These are phyloP conservation scores for Globisporangium cederbergense DNA, from an alignment of 352 stramenopile genomes.

Conservation along the genomic window DNA sequence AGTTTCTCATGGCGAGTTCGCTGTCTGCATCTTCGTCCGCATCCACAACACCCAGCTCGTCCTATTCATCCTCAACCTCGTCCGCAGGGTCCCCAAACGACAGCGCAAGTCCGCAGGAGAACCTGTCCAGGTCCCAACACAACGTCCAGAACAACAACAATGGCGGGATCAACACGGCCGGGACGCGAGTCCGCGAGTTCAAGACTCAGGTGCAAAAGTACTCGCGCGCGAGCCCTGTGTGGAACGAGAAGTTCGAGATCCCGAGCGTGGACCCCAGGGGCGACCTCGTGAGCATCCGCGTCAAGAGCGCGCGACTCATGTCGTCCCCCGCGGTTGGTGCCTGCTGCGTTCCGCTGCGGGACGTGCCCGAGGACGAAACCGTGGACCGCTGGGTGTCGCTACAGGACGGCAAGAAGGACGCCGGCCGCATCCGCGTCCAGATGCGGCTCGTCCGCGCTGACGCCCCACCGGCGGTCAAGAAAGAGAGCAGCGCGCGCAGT, in stretches of 20 bases:
- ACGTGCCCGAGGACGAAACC: constrained; percentile 41
- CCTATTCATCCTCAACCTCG: constrained; percentile 3
- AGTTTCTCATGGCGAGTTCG: constrained; percentile 13
- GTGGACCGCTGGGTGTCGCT: constrained; percentile 64
- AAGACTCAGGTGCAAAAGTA: constrained; percentile 72
- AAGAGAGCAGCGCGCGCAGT: constrained; percentile 5
- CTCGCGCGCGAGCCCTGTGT: constrained; percentile 41
- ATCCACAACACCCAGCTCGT: constrained; percentile 12
- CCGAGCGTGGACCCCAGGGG: constrained; percentile 34
- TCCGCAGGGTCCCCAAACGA: constrained; percentile 8
- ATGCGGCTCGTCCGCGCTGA: constrained; percentile 48
- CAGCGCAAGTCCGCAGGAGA: neutral
- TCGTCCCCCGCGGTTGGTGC: constrained; percentile 50
- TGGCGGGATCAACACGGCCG: constrained; percentile 1
- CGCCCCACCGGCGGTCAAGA: constrained; percentile 21
- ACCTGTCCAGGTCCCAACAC: neutral
- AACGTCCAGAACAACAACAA: neutral
- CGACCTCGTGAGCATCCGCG: constrained; percentile 65
- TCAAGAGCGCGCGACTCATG: constrained; percentile 73
- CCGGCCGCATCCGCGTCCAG: constrained; percentile 62
- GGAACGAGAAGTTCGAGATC: constrained; percentile 82
- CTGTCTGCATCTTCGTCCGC: constrained; percentile 9
- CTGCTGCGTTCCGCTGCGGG: constrained; percentile 40
- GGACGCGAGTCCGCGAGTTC: constrained; percentile 34
- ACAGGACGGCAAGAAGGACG: constrained; percentile 45